Conservation (phyloP, 352 stramenopile genomes). For the Globisporangium cederbergense region DNA sequence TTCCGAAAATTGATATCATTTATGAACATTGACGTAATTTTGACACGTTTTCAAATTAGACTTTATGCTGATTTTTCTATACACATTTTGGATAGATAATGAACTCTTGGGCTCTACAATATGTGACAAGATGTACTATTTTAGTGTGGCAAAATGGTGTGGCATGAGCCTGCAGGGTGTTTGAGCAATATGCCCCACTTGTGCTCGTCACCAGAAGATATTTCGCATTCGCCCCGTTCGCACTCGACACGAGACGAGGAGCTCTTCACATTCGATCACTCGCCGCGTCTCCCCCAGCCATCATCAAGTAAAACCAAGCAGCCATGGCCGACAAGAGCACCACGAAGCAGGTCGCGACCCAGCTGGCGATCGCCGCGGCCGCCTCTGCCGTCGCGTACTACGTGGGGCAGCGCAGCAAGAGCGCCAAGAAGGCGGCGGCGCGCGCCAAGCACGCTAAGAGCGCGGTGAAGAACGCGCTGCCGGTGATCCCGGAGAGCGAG, state of each 20-base stretch:
- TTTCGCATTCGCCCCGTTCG: conserved; percentile 6
- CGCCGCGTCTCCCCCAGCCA: not conserved
- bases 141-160: not conserved
- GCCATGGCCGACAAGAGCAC: conserved; percentile 14
- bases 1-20: no score
- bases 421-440: conserved; percentile 26
- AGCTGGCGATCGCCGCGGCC: conserved; percentile 54
- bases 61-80: no score
- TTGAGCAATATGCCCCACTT: conserved; percentile 13
- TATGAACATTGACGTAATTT: no score
- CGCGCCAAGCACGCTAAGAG: conserved; percentile 17
- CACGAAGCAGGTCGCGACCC: conserved; percentile 32
- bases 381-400: conserved; percentile 60
- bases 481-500: conserved; percentile 28
- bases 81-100: no score
- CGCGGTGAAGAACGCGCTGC: conserved; percentile 16
- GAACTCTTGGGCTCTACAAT: no score
- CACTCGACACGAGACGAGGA: not conserved
- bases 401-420: conserved; percentile 45
- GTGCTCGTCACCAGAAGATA: conserved; percentile 16
- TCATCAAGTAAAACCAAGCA: not conserved
- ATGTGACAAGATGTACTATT: not conserved
- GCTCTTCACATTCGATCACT: not conserved
- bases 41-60: no score
- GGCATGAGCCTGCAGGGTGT: not conserved